Evolutionary conservation across 305 asterid species (phyloP), one percentile per base, ranked within the genome.

Genomic region (Fraxinus ornus): DNA sequence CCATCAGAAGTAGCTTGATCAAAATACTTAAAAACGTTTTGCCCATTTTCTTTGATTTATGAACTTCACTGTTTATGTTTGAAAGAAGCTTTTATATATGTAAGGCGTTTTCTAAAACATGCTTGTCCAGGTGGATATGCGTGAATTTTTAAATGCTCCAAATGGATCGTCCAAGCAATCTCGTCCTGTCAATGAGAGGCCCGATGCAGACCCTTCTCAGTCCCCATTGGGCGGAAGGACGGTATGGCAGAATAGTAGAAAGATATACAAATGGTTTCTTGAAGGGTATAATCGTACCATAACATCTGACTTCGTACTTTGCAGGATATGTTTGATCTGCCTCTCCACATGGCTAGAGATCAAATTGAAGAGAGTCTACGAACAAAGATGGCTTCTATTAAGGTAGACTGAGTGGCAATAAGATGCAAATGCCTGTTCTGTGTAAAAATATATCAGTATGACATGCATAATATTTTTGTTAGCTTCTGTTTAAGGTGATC

Each of bases 201-300:
- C 85, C 55, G 94, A 92, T 74, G 66, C 87, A 39, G 97, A 95
- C 82, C 88, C 86, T 82, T 91, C 92, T 60, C 95, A 91, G 86
- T 93, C 99, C 75, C 98, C 99, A 19, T 87, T 94, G 89, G 94
- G 97, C 81, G 97, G 98, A 49, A 87, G 91, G 89, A 95, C 95
- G 94, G 99, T 94, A 90, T 86, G 94, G 68, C 82, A 73, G 26
- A 76, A 35, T 80, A 52, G 55, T 78, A 49, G 36, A 41, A 55
- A 49, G 22, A 30, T 3, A 28, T 55, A 19, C 55, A 68, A 49
- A 26, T 73, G 4, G 33, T 80, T 81, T 37, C 39, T 79, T 79
- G 79, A 57, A 70, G 47, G 77, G 57, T 88, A 24, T 70, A 4
- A 17, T 70, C 1, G 33, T 9, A 28, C 22, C 35, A 3, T 70